Conservation (phyloP, 2,329 filamentous ascomycete species). For the Penicillium thymicola region DNA sequence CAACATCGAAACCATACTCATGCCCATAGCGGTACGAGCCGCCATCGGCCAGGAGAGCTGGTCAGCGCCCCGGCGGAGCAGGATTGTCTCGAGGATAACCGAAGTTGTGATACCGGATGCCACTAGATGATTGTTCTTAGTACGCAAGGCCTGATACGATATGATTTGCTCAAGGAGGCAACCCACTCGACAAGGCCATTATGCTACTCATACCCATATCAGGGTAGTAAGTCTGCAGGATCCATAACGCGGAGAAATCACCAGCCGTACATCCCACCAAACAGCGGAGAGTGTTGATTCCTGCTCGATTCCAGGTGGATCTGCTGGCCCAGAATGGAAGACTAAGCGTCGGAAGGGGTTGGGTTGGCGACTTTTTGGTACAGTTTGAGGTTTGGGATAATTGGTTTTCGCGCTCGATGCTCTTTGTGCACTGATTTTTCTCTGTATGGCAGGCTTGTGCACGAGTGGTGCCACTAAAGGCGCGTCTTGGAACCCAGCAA, state of each 20-base stretch:
- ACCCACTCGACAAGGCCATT: constrained; percentile 53
- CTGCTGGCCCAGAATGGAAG: constrained; percentile 37
- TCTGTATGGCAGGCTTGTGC: constrained; percentile 1
- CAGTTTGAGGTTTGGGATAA: background rate
- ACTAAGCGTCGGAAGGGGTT: background rate
- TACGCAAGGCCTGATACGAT: background rate
- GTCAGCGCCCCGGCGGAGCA: constrained; percentile 51
- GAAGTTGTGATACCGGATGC: constrained; percentile 52
- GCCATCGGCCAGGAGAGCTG: constrained; percentile 48
- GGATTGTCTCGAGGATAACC: constrained; percentile 51
- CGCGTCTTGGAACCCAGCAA: background rate
- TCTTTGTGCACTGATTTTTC: background rate
- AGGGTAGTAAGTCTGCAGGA: constrained; percentile 49
- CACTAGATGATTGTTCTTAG: constrained; percentile 40
- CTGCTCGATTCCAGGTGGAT: constrained; percentile 49
- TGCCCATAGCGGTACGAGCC: constrained; percentile 53
- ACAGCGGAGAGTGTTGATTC: constrained; percentile 55
- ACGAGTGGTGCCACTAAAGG: background rate
- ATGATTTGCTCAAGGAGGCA: background rate
- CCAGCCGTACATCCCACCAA: constrained; percentile 54
- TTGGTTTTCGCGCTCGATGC: background rate
- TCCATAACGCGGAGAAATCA: constrained; percentile 58
- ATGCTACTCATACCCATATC: constrained; percentile 48
- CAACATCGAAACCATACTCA: constrained; percentile 59
- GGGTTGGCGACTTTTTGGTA: background rate